A percentile compares a stretch with the other conserved stretches of the same genome.
phyloP scores from a whole-genome alignment of 768 basidiomycete genomes.

The Leccinum arenicola region DNA sequence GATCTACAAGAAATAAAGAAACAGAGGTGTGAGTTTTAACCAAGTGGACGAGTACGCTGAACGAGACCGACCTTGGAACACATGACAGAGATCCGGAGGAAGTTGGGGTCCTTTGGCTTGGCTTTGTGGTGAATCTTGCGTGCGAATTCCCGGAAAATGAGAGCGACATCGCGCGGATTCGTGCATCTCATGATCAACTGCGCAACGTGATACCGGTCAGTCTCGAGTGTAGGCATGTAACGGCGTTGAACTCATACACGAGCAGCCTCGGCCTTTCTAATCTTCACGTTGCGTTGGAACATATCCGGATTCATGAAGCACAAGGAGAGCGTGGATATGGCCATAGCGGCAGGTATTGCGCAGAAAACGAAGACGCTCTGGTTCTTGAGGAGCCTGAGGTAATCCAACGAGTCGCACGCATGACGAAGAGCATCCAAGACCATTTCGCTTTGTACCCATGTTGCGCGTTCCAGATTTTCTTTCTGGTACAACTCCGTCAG shows the following conservation, averaged over 20 bases:
- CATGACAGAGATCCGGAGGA: constrained; percentile 75
- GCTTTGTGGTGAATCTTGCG: constrained; percentile 83
- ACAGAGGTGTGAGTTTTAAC: neutral
- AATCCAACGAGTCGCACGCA: constrained; percentile 83
- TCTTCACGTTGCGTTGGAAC: constrained; percentile 89
- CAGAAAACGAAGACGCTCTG: constrained; percentile 96
- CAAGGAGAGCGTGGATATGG: constrained; percentile 86
- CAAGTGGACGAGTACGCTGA: neutral
- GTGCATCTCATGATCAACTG: constrained; percentile 91
- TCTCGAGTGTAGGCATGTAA: neutral
- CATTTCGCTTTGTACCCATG: constrained; percentile 87
- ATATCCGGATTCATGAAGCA: constrained; percentile 93
- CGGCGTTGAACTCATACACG: constrained; percentile 42
- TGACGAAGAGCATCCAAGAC: constrained; percentile 84
- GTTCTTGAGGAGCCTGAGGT: constrained; percentile 80
- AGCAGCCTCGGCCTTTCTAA: constrained; percentile 89
- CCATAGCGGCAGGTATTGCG: constrained; percentile 93
- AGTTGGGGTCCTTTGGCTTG: constrained; percentile 79
- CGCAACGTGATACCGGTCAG: neutral
- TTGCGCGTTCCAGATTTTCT: constrained; percentile 59
- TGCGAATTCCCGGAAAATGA: constrained; percentile 81
- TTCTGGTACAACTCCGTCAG: constrained; percentile 65
- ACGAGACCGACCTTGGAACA: constrained; percentile 67
- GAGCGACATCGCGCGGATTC: constrained; percentile 88
- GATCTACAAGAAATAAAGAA: constrained; percentile 47